A percentile compares a stretch with the other conserved stretches of the same genome.
These are phyloP conservation scores for Botrytis pseudocinerea DNA, from an alignment of 2,329 filamentous ascomycete species.

Conservation along the genomic window DNA sequence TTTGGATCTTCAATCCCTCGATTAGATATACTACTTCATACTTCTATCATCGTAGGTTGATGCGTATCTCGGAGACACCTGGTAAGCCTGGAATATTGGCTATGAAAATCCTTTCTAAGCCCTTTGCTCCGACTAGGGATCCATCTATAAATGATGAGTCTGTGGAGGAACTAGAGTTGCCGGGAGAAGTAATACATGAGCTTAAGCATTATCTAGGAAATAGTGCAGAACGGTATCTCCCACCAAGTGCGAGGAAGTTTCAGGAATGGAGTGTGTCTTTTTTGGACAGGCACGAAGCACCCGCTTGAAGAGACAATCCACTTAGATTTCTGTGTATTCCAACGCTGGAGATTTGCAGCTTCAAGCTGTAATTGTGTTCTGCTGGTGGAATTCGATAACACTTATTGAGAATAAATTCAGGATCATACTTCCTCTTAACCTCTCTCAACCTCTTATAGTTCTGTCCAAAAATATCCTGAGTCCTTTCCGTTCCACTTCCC, in stretches of 20 bases:
- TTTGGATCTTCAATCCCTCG: constrained; percentile 18
- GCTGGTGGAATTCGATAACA: background rate
- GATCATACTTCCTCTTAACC: background rate
- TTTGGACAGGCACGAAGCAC: constrained; percentile 55
- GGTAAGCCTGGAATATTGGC: constrained; percentile 25
- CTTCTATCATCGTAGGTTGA: background rate
- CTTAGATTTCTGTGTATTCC: background rate
- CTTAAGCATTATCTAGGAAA: constrained; percentile 43
- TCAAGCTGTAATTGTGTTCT: background rate
- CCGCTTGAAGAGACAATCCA: background rate
- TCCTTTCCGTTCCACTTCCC: background rate
- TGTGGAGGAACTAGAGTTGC: constrained; percentile 59
- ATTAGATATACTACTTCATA: constrained; percentile 9
- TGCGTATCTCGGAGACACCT: background rate
- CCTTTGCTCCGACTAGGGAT: constrained; percentile 24
- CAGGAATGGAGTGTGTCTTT: constrained; percentile 69
- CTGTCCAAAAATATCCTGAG: constrained; percentile 2
- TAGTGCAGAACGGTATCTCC: constrained; percentile 53
- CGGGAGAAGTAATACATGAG: constrained; percentile 50
- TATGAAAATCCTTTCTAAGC: constrained; percentile 39
- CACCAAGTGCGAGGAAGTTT: constrained; percentile 56
- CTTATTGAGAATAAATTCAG: constrained; percentile 5
- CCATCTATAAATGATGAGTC: constrained; percentile 27
- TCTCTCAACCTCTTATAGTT: background rate
- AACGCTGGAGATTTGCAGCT: background rate